Base-by-base conservation (phyloP, 169 alveolate genomes). In the Cryptosporidium andersoni region DNA sequence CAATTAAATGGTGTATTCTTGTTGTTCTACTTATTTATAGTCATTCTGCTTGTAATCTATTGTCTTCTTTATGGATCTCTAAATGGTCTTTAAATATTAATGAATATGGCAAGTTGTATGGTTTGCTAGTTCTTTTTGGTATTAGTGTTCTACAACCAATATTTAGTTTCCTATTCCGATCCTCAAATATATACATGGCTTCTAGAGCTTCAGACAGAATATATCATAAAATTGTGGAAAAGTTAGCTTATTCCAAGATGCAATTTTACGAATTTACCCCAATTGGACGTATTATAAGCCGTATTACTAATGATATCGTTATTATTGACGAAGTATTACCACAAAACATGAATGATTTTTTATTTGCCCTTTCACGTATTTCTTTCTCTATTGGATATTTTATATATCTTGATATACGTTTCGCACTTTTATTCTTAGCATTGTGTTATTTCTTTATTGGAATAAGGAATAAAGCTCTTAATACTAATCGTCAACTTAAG, bases 221-320 rank as follows among this genome's bases (percentile, higher is more conserved):
- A 2, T 81, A 88, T 48, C 36, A 60, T 48, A 82, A 88, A 60
- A 66, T 89, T 2, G 25, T 80, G 11, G 39, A 12, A 42, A 81
- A 89, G 11, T 40, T 88, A 34, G 37, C 90, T 2, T 52, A 25
- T 37, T 81, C 91, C 8, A 58, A 42, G 56, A 37, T 62, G 0
- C 40, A 52, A 1, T 88, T 81, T 45, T 88, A 66, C 48, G 91
- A 88, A 51, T 67, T 67, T 4, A 65, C 63, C 51, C 91, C 91
- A 42, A 64, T 81, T 37, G 91, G 91, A 9, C 52, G 82, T 36
- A 88, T 88, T 12, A 51, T 88, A 1, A 81, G 80, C 52, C 49
- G 91, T 60, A 81, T 88, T 36, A 67, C 91, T 6, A 81, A 80
- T 63, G 91, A 88, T 55, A 66, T 65, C 39, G 67, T 53, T 16